Evolutionary conservation across 2,329 filamentous ascomycete genomes (phyloP).

Genomic region (Ramularia collo-cygni): DNA sequence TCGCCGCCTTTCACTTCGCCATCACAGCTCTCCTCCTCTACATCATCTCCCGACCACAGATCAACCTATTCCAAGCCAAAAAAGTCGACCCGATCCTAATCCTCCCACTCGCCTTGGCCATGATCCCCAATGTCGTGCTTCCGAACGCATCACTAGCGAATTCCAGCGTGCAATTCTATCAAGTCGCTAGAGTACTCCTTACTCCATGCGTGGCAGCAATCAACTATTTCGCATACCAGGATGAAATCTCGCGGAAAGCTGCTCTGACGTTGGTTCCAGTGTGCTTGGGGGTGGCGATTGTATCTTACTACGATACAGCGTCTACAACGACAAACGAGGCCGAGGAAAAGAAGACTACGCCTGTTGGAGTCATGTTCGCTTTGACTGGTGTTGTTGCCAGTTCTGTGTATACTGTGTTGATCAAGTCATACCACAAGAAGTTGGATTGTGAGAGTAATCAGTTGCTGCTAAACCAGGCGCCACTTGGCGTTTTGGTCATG

Average conservation of each 20-base stretch:
- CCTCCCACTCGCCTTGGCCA: constrained; percentile 58
- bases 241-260: constrained; percentile 50
- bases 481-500: constrained; percentile 55
- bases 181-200: constrained; percentile 60
- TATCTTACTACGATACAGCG: constrained; percentile 61
- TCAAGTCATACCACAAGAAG: constrained; percentile 58
- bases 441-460: constrained; percentile 63
- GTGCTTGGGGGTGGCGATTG: constrained; percentile 58
- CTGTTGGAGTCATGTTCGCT: constrained; percentile 57
- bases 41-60: constrained; percentile 50
- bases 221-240: constrained; percentile 56
- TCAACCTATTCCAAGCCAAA: constrained; percentile 54
- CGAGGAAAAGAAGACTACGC: constrained; percentile 48
- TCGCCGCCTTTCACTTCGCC: constrained; percentile 63
- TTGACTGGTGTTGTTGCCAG: constrained; percentile 58
- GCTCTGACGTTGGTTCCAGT: constrained; percentile 51
- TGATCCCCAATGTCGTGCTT: constrained; percentile 63
- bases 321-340: constrained; percentile 31
- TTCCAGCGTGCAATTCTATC: constrained; percentile 63
- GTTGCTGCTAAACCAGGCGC: constrained; percentile 61
- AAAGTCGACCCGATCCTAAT: constrained; percentile 50
- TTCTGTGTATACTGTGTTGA: constrained; percentile 63
- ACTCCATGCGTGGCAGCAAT: constrained; percentile 60
- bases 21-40: constrained; percentile 60
- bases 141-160: constrained; percentile 62